Percentiles rank a stretch among this genome's conserved stretches.
Conservation (phyloP, 345 rosid species). For the Gossypium stocksii region DNA sequence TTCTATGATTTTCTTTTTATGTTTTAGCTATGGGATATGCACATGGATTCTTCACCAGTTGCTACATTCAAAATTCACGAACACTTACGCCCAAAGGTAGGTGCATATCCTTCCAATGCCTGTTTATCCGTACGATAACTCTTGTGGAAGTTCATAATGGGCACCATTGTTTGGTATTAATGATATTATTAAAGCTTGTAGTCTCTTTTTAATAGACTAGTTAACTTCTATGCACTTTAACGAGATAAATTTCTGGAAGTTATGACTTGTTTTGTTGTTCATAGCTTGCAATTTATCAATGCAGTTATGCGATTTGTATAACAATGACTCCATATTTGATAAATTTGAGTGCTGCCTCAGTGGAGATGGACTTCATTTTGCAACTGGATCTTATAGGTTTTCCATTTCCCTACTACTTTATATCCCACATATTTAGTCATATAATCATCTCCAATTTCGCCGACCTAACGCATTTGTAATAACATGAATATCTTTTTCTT, state of each 20-base stretch:
- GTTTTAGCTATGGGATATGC: slow-evolving; percentile 57
- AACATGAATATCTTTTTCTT: slow-evolving; percentile 13
- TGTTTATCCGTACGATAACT: not conserved
- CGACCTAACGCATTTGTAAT: slow-evolving; percentile 7
- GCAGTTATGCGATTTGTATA: slow-evolving; percentile 62
- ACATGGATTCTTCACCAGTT: slow-evolving; percentile 52
- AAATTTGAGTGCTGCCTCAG: slow-evolving; percentile 66
- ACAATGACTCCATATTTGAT: slow-evolving; percentile 60
- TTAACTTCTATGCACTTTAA: too few relatives aligned
- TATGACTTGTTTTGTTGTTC: not conserved
- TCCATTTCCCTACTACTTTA: slow-evolving; percentile 24
- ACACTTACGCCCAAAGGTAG: slow-evolving; percentile 53
- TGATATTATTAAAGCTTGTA: not conserved
- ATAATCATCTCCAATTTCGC: not conserved
- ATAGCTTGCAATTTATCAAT: slow-evolving; percentile 14
- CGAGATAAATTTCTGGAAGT: too few relatives aligned
- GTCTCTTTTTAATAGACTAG: not conserved
- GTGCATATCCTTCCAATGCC: not conserved
- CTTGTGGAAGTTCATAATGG: not conserved
- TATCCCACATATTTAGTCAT: slow-evolving; percentile 4
- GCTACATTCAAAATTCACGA: slow-evolving; percentile 52
- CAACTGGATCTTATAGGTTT: slow-evolving; percentile 73
- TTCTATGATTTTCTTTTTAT: slow-evolving; percentile 17
- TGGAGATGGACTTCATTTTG: slow-evolving; percentile 54
- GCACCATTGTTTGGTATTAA: not conserved